Evolutionary conservation across 169 alveolate species (phyloP), one percentile per base, ranked within the genome.

Genomic region (Theileria annulata): DNA sequence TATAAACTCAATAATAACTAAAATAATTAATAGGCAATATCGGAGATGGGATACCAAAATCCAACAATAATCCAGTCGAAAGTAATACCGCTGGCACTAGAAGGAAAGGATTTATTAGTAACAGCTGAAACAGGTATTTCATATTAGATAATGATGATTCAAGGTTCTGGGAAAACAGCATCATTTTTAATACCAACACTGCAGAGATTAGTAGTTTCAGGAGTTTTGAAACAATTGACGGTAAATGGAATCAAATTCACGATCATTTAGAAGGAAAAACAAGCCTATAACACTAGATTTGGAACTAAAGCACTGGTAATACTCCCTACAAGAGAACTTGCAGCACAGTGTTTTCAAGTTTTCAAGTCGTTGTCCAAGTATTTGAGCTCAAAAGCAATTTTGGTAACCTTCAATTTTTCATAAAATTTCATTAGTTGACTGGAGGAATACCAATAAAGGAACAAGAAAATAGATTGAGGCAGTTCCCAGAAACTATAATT

Each of bases 401-500:
- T 94, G 66, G 90, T 93, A 27, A 30, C 81, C 10, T 10, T 37
- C 30, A 80, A 91, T 27, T 77, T 83, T 15, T 80, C 71, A 90
- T 23, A 80, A 87, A 30, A 91, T 78, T 2, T 92, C 91, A 33
- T 81, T 93, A 63, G 97, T 87, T 92, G 28, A 80, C 94, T 37
- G 98, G 98, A 17, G 98, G 98, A 5, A 86, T 94, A 66, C 92
- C 92, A 48, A 68, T 77, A 48, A 77, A 86, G 75, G 93, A 88
- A 72, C 98, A 96, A 76, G 96, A 91, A 73, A 75, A 82, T 58
- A 96, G 95, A 64, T 87, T 97, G 70, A 88, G 92, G 67, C 89
- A 92, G 17, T 93, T 94, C 48, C 99, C 99, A 49, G 99, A 98
- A 90, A 87, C 96, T 15, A 93, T 98, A 37, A 90, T 98, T 19